These are phyloP conservation scores for Myriosclerotinia scirpicola DNA, from an alignment of 2,329 filamentous ascomycete genomes.

Conservation along the genomic window DNA sequence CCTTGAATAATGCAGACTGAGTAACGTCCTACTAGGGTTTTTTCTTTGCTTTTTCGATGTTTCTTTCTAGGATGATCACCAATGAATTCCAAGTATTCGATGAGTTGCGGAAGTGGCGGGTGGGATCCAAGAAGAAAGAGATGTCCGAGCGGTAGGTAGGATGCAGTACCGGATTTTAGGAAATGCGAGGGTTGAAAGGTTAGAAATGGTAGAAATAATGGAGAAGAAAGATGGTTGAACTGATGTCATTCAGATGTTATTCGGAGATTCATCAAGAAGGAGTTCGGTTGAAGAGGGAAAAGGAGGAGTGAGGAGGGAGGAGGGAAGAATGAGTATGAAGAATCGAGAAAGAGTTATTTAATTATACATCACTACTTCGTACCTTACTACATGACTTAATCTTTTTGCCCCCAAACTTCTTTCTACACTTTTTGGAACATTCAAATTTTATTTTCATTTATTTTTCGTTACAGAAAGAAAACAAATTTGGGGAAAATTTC, in stretches of 20 bases:
- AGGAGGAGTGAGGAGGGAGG: neutral
- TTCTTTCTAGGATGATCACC: neutral
- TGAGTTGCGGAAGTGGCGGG: slow-evolving; percentile 3
- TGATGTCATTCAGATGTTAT: neutral
- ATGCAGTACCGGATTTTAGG: neutral
- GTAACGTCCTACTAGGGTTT: slow-evolving; percentile 13
- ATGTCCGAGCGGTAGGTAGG: slow-evolving; percentile 8
- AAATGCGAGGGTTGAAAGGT: neutral
- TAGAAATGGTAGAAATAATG: neutral
- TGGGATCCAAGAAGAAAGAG: neutral
- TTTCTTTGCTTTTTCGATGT: slow-evolving; percentile 5
- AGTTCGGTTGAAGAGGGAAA: no score
- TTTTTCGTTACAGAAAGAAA: slow-evolving; percentile 8
- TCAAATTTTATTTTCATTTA: slow-evolving; percentile 10
- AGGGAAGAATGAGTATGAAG: neutral
- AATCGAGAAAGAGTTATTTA: neutral
- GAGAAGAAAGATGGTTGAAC: no score
- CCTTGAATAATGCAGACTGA: slow-evolving; percentile 5
- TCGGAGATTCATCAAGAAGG: neutral
- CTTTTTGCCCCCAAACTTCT: neutral
- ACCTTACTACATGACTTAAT: no score
- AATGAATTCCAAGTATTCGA: slow-evolving; percentile 2
- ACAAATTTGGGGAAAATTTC: neutral
- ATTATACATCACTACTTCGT: no score
- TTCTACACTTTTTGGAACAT: slow-evolving; percentile 5